Evolutionary conservation across 305 asterid genomes (phyloP).

Genomic region (Plantago rigida): DNA sequence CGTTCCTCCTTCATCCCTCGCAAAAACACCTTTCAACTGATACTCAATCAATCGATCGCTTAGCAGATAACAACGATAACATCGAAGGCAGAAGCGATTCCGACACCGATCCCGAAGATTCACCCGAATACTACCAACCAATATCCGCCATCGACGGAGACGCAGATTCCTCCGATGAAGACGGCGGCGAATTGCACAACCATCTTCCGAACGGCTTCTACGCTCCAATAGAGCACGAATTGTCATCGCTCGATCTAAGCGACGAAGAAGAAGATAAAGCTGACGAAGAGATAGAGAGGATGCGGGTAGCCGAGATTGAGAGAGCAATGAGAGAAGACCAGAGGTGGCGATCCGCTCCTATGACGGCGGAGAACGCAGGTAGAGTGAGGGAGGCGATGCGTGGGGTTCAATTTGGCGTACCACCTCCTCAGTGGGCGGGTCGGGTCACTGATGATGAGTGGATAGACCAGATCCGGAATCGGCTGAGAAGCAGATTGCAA

Average conservation of each 20-base stretch:
- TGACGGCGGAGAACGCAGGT: conserved; percentile 56
- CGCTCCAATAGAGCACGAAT: conserved; percentile 37
- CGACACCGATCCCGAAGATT: conserved; percentile 55
- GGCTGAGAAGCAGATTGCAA: conserved; percentile 31
- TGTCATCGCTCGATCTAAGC: conserved; percentile 53
- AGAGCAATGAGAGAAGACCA: conserved; percentile 73
- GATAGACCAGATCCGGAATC: conserved; percentile 42
- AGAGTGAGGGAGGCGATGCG: conserved; percentile 88
- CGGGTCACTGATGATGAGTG: conserved; percentile 64
- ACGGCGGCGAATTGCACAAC: conserved; percentile 25
- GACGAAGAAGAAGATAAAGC: conserved; percentile 35
- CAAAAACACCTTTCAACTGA: too few species aligned
- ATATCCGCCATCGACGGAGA: conserved; percentile 39
- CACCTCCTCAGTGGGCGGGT: conserved; percentile 64
- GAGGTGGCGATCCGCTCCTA: conserved; percentile 63
- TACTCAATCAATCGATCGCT: too few species aligned
- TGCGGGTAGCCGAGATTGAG: conserved; percentile 40
- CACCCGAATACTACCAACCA: conserved; percentile 63
- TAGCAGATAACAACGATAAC: conserved; percentile 15
- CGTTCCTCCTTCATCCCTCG: neutral
- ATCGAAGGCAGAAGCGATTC: conserved; percentile 50
- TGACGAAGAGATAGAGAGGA: conserved; percentile 36
- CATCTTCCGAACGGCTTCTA: conserved; percentile 47
- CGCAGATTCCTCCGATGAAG: conserved; percentile 30
- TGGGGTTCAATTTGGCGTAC: conserved; percentile 55